Conservation (phyloP, 768 basidiomycete species). For the Suillus placidus region DNA sequence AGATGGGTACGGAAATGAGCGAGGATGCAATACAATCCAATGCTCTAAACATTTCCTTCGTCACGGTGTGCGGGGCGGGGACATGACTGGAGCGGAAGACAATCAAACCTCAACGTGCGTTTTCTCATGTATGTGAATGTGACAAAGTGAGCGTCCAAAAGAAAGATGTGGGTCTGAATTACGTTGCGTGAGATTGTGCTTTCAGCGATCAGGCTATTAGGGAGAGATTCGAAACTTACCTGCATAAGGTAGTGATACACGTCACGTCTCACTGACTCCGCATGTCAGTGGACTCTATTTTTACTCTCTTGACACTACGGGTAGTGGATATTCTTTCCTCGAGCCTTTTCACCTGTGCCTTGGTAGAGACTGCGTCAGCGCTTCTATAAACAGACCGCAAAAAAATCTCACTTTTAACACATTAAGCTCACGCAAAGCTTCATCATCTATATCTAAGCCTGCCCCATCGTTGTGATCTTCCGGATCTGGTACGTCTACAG, state of each 20-base stretch:
- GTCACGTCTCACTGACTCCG: conserved; percentile 32
- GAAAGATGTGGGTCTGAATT: background rate
- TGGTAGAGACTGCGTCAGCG: background rate
- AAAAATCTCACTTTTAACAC: conserved; percentile 8
- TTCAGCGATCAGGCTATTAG: background rate
- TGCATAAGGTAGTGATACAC: background rate
- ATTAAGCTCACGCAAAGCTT: conserved; percentile 5
- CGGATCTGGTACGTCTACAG: background rate
- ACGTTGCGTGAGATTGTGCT: background rate
- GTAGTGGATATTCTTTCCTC: conserved; percentile 11
- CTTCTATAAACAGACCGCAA: conserved; percentile 22
- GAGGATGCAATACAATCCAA: background rate
- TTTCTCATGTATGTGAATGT: conserved; percentile 1
- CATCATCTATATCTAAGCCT: conserved; percentile 7
- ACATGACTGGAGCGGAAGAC: background rate
- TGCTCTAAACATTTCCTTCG: background rate
- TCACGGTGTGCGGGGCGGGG: background rate
- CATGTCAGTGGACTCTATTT: conserved; percentile 13
- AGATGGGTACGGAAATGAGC: background rate
- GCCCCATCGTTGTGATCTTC: background rate
- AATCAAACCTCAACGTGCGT: background rate
- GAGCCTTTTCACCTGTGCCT: conserved; percentile 11
- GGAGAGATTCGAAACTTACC: background rate
- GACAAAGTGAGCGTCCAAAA: background rate
- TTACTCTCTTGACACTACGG: conserved; percentile 16